A percentile compares a stretch with the other conserved stretches of the same genome.
These are phyloP conservation scores for Ceratocystis colombiana DNA, from an alignment of 2,329 filamentous ascomycete genomes.

Conservation along the genomic window DNA sequence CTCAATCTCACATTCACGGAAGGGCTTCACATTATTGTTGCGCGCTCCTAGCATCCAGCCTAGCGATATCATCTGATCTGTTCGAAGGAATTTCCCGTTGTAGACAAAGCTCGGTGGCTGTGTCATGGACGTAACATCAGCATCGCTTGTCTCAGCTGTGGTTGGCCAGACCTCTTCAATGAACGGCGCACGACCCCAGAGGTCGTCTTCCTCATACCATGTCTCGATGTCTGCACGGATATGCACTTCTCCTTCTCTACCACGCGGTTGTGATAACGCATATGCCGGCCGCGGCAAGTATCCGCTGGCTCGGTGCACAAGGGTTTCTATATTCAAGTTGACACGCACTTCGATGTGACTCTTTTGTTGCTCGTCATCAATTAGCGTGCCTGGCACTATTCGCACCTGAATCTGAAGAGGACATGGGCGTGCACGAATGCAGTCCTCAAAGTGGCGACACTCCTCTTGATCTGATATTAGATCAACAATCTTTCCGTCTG, in stretches of 20 bases:
- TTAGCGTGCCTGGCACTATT: not conserved
- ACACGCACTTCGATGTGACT: conserved; percentile 24
- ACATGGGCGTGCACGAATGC: conserved; percentile 19
- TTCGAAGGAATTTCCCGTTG: conserved; percentile 25
- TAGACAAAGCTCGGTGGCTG: conserved; percentile 26
- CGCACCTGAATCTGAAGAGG: conserved; percentile 22
- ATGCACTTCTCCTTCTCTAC: not conserved
- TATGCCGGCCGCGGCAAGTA: conserved; percentile 24
- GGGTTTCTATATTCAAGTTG: conserved; percentile 24
- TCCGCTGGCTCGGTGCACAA: conserved; percentile 26
- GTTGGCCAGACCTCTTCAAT: conserved; percentile 17
- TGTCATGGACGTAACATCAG: not conserved
- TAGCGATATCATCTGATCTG: conserved; percentile 28
- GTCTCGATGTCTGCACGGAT: conserved; percentile 10
- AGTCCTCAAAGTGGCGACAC: conserved; percentile 24
- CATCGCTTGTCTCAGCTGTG: not conserved
- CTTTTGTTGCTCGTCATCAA: not conserved
- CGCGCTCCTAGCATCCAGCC: conserved; percentile 29
- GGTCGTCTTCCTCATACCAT: conserved; percentile 16
- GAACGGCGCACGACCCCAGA: conserved; percentile 7
- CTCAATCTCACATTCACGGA: conserved; percentile 34
- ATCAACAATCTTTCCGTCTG: conserved; percentile 21
- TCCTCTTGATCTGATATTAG: conserved; percentile 18
- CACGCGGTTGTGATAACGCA: not conserved
- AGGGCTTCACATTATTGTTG: conserved; percentile 26